Evolutionary conservation across 768 basidiomycete genomes (phyloP).

Genomic region (Boletellus ananas): DNA sequence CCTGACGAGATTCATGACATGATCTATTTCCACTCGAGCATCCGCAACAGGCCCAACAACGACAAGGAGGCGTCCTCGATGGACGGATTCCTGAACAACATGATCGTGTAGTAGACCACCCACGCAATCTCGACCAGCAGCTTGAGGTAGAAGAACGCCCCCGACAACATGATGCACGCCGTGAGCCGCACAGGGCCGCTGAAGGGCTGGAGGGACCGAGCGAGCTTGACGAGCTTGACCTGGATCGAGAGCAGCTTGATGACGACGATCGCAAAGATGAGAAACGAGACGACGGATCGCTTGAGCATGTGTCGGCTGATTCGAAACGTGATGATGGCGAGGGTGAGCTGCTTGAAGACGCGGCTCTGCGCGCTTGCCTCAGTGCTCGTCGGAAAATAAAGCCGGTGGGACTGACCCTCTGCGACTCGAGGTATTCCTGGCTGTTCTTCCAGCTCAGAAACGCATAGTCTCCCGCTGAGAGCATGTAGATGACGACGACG

Average conservation of each 20-base stretch:
- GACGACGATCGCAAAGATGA: constrained; percentile 30
- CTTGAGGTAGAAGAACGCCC: constrained; percentile 27
- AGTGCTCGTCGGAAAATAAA: no score
- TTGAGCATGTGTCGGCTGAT: constrained; percentile 27
- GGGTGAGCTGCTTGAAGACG: constrained; percentile 22
- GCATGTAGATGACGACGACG: constrained; percentile 15
- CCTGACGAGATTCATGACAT: neutral
- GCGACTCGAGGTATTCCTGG: constrained; percentile 19
- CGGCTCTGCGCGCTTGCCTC: constrained; percentile 9
- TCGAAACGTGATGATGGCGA: constrained; percentile 27
- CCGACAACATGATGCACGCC: constrained; percentile 22
- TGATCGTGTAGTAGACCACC: constrained; percentile 25
- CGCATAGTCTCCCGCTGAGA: constrained; percentile 19
- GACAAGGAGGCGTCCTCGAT: constrained; percentile 20
- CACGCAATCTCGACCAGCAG: constrained; percentile 26
- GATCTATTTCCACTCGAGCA: constrained; percentile 30
- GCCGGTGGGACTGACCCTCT: constrained; percentile 11
- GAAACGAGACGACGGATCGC: constrained; percentile 27
- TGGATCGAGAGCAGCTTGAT: constrained; percentile 29
- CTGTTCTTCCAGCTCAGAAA: constrained; percentile 11
- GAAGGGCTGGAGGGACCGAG: constrained; percentile 24
- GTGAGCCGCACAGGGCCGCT: constrained; percentile 24
- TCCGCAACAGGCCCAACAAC: constrained; percentile 23
- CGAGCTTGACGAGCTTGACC: constrained; percentile 28
- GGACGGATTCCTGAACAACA: constrained; percentile 27